Base-by-base conservation (phyloP, 805 yeast species). In the Yarrowia sp. region DNA sequence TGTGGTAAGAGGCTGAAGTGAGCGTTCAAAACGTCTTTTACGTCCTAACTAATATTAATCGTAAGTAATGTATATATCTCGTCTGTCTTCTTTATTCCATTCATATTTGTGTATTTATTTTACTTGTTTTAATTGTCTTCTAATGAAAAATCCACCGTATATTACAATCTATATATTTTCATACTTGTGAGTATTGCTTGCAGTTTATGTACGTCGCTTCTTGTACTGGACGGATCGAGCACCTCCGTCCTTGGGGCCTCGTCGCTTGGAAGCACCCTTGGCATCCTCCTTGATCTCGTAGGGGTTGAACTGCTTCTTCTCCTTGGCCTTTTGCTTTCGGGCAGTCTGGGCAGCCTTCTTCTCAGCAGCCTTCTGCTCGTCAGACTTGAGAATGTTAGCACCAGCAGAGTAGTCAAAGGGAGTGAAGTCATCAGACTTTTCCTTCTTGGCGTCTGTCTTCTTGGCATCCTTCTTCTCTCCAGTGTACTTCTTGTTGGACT, bases 321-420 rank as follows among this genome's bases (percentile, higher is more conserved):
- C 56, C 52, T 58, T 56, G 43, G 68, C 53, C 67, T 55, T 65
- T 19, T 66, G 53, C 55, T 53, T 55, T 58, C 52, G 19, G 5
- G 56, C 56, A 22, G 36, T n/a, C 19, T 19, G 26, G 3, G 67
- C 53, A 26, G 59, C 48, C 42, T 61, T 66, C 41, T 35, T 66
- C 42, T 65, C 59, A 19, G 36, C 41, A 16, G 67, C 42, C 53
- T 69, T 48, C 49, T 59, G 53, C 12, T 45, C 68, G 52, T 52
- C 55, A 11, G 69, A 32, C n/a, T 67, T 71, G 56, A 76, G 69
- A 7, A 76, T 74, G 0, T 71, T 56, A 9, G 68, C 63, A 0
- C 78, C 78, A 10, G 69, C 35, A 19, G 55, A 71, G 69, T 76
- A 77, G 63, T 77, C 79, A 46, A 72, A 72, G 8, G 72, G 72